These are phyloP conservation scores for Amanita inopinata DNA, from an alignment of 768 basidiomycete species.

Conservation along the genomic window DNA sequence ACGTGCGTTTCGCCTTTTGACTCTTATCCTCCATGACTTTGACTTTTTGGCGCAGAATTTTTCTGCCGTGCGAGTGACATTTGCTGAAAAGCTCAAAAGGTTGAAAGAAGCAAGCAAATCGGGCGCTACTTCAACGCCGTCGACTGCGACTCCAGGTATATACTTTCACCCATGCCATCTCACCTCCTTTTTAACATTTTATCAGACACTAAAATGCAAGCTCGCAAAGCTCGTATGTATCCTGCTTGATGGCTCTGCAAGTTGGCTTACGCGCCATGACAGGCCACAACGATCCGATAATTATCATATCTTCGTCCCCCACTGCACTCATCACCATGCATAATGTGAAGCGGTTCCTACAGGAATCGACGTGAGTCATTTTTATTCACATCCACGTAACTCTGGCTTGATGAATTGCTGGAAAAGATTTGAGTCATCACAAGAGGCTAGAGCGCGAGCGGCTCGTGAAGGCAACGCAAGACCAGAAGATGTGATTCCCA, in stretches of 20 bases:
- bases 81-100: constrained; percentile 72
- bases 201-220: constrained; percentile 48
- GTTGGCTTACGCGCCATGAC: constrained; percentile 6
- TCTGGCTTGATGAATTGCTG: not conserved
- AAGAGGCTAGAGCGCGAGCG: constrained; percentile 62
- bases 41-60: constrained; percentile 62
- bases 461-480: constrained; percentile 61
- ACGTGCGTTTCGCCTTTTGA: constrained; percentile 40
- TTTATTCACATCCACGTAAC: not conserved
- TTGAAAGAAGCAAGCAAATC: constrained; percentile 57
- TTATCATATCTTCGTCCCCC: constrained; percentile 93
- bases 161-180: not conserved
- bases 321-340: constrained; percentile 96
- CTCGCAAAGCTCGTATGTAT: constrained; percentile 60
- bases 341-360: constrained; percentile 90
- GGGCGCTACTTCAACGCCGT: constrained; percentile 24
- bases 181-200: not conserved
- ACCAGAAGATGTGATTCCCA: constrained; percentile 78
- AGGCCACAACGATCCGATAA: constrained; percentile 85
- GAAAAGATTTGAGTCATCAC: constrained; percentile 64
- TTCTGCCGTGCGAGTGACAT: constrained; percentile 50
- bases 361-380: constrained; percentile 65
- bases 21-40: not conserved
- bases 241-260: not conserved
- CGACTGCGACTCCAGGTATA: constrained; percentile 31